Conservation (phyloP, 139 green algal species). For the Nannochloris sp. region DNA sequence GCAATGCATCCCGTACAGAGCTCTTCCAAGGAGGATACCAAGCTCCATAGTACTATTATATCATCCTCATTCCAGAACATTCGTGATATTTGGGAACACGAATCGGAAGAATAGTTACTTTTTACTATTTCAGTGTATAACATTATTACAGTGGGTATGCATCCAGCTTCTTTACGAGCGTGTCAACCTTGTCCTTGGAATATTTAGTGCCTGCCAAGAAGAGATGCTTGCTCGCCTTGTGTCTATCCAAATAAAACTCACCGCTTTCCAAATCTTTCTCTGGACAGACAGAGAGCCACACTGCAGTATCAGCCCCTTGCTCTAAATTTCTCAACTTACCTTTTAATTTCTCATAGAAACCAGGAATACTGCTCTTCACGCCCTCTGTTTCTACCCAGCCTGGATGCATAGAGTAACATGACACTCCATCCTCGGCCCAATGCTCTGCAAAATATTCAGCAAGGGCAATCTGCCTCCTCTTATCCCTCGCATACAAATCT, state of each 20-base stretch:
- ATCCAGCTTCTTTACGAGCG: constrained; percentile 16
- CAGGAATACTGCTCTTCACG: constrained; percentile 49
- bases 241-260: constrained; percentile 57
- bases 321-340: constrained; percentile 31
- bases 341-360: constrained; percentile 44
- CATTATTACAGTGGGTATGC: not conserved
- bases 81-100: too few species aligned
- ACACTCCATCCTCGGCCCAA: constrained; percentile 9
- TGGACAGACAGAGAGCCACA: constrained; percentile 49
- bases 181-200: constrained; percentile 21
- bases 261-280: constrained; percentile 36
- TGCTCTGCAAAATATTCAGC: constrained; percentile 37
- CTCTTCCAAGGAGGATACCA: too few species aligned
- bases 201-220: constrained; percentile 35
- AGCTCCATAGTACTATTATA: too few species aligned
- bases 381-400: constrained; percentile 53
- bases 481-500: constrained; percentile 45
- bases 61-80: too few species aligned
- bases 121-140: not conserved
- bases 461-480: constrained; percentile 46
- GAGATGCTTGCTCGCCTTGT: constrained; percentile 45
- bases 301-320: constrained; percentile 52
- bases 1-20: too few species aligned
- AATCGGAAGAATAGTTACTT: not conserved
- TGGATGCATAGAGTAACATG: constrained; percentile 17